A percentile compares a stretch with the other conserved stretches of the same genome.
phyloP scores from a whole-genome alignment of 2,329 filamentous ascomycete genomes.

The Neopestalotiopsis sp. region DNA sequence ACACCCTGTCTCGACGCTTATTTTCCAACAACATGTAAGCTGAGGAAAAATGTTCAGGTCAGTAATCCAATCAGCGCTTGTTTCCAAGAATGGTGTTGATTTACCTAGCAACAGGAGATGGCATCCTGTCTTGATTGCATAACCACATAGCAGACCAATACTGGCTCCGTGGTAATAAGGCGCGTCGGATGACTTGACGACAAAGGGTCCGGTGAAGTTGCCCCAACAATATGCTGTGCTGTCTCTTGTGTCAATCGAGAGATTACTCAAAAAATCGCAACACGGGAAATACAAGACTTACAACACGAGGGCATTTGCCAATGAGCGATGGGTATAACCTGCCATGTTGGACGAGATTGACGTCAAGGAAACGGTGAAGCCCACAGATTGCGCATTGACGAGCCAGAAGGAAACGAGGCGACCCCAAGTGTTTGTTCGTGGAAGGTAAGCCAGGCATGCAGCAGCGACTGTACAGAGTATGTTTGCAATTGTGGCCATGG shows the following conservation, averaged over 20 bases:
- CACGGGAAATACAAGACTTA: no score
- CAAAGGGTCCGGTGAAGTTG: slow-evolving; percentile 44
- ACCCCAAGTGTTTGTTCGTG: slow-evolving; percentile 57
- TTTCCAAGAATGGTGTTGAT: slow-evolving; percentile 7
- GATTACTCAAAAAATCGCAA: slow-evolving; percentile 29
- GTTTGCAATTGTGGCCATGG: slow-evolving; percentile 62
- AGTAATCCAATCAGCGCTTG: neutral
- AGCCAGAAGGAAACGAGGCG: slow-evolving; percentile 63
- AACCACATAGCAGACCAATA: slow-evolving; percentile 45
- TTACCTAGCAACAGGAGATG: slow-evolving; percentile 41
- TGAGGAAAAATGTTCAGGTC: neutral
- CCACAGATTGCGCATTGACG: slow-evolving; percentile 38
- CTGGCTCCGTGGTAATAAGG: slow-evolving; percentile 40
- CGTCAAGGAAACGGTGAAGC: slow-evolving; percentile 39
- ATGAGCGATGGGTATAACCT: slow-evolving; percentile 41
- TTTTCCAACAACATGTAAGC: slow-evolving; percentile 45
- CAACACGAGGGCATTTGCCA: slow-evolving; percentile 31
- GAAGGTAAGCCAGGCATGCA: slow-evolving; percentile 58
- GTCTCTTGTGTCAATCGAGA: no score
- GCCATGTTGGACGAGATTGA: slow-evolving; percentile 41
- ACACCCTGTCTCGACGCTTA: slow-evolving; percentile 48
- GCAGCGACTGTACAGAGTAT: slow-evolving; percentile 58
- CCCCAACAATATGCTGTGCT: slow-evolving; percentile 43
- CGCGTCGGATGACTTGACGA: slow-evolving; percentile 40
- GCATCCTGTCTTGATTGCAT: slow-evolving; percentile 42